These are phyloP conservation scores for Dothideomycetidae sp. DNA, from an alignment of 2,329 filamentous ascomycete species.

Conservation along the genomic window DNA sequence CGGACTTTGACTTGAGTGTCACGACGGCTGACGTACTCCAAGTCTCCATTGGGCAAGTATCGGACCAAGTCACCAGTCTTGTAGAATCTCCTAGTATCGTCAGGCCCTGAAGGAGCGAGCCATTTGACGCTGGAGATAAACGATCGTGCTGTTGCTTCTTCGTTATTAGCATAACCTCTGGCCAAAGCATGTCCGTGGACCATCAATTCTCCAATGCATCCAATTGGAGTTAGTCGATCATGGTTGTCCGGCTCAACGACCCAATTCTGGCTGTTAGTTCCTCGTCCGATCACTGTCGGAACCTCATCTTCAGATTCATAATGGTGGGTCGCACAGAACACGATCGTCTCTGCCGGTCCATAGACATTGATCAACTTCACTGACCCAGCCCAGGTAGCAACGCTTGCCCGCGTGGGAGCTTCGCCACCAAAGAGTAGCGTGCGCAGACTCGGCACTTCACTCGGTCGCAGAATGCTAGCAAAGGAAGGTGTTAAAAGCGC, in stretches of 20 bases:
- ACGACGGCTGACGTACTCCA: constrained; percentile 54
- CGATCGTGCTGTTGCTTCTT: constrained; percentile 3
- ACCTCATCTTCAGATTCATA: constrained; percentile 8
- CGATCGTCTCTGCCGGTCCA: constrained; percentile 12
- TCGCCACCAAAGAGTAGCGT: constrained; percentile 3
- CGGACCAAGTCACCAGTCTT: constrained; percentile 38
- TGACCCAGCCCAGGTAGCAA: background rate
- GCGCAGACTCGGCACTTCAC: constrained; percentile 9
- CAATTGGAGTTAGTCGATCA: constrained; percentile 23
- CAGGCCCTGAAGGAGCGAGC: background rate
- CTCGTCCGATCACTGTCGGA: constrained; percentile 13
- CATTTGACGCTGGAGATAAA: background rate
- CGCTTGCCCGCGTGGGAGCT: background rate
- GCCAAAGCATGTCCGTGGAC: background rate
- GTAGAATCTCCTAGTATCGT: background rate
- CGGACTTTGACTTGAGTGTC: constrained; percentile 89
- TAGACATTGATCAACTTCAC: constrained; percentile 11
- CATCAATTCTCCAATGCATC: constrained; percentile 12
- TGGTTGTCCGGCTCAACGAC: constrained; percentile 14
- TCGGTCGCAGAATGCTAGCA: constrained; percentile 11
- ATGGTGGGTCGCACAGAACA: constrained; percentile 13
- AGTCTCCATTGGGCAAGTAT: constrained; percentile 56
- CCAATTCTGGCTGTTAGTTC: constrained; percentile 12
- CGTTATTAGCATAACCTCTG: background rate
- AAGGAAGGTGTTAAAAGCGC: constrained; percentile 12